phyloP scores from a whole-genome alignment of 352 stramenopile species.

The Phytophthora crassamura region DNA sequence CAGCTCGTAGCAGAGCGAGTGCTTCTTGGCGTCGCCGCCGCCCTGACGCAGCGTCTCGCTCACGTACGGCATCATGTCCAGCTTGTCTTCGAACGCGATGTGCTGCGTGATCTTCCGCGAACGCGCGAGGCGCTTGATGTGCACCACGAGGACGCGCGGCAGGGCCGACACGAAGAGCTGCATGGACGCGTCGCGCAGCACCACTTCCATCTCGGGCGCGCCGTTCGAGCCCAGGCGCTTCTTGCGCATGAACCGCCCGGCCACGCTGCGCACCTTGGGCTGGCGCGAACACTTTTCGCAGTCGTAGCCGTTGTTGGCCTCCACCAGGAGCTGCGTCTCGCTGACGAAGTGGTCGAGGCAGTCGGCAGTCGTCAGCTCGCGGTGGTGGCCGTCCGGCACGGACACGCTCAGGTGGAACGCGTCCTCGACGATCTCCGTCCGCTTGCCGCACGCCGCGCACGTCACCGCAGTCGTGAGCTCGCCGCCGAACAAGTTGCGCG shows the following conservation, averaged over 20 bases:
- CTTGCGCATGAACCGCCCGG: slow-evolving; percentile 40
- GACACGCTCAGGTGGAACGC: slow-evolving; percentile 71
- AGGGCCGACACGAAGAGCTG: slow-evolving; percentile 56
- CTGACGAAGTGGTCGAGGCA: slow-evolving; percentile 62
- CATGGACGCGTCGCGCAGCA: slow-evolving; percentile 63
- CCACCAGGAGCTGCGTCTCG: slow-evolving; percentile 55
- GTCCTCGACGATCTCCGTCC: slow-evolving; percentile 62
- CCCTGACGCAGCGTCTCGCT: slow-evolving; percentile 37
- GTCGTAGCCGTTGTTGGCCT: slow-evolving; percentile 71
- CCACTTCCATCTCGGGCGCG: slow-evolving; percentile 40
- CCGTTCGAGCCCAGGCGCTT: slow-evolving; percentile 29
- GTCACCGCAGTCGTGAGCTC: slow-evolving; percentile 59
- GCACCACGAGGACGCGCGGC: slow-evolving; percentile 66
- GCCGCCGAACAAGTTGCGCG: slow-evolving; percentile 63
- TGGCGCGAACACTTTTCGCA: slow-evolving; percentile 68
- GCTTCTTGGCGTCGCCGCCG: slow-evolving; percentile 23
- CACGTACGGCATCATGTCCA: slow-evolving; percentile 65
- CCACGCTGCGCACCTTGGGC: slow-evolving; percentile 35
- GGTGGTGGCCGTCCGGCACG: slow-evolving; percentile 39
- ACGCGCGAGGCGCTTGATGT: slow-evolving; percentile 69
- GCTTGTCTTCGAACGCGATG: slow-evolving; percentile 59
- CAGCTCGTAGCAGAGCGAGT: slow-evolving; percentile 59
- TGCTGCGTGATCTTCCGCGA: slow-evolving; percentile 72
- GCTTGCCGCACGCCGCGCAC: slow-evolving; percentile 55
- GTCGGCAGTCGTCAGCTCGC: slow-evolving; percentile 39